These are phyloP conservation scores for Phytophthora agathidicida DNA, from an alignment of 352 stramenopile species.

Conservation along the genomic window DNA sequence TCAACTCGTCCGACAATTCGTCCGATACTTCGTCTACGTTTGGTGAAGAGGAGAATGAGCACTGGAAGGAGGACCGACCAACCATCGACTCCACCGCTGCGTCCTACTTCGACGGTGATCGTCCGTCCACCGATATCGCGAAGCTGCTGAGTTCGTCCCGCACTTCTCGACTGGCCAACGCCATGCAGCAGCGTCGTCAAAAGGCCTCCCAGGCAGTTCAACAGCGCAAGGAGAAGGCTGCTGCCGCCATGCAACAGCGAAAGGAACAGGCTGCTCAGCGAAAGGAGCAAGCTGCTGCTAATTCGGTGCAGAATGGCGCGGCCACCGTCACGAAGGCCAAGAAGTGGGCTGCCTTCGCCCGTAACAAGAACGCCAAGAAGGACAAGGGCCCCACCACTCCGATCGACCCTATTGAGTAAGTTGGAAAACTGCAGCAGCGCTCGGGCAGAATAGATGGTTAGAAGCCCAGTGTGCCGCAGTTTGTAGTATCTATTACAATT, in stretches of 20 bases:
- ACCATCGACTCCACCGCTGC: constrained; percentile 29
- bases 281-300: constrained; percentile 9
- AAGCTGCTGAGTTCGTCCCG: constrained; percentile 41
- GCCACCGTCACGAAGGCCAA: constrained; percentile 36
- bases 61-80: constrained; percentile 40
- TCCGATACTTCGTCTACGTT: constrained; percentile 40
- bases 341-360: constrained; percentile 35
- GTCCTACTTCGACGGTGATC: constrained; percentile 49
- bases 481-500: constrained; percentile 41
- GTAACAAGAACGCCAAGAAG: constrained; percentile 28
- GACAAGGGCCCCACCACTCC: constrained; percentile 23
- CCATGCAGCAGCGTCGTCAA: constrained; percentile 43
- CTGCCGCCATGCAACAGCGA: constrained; percentile 31
- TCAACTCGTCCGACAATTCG: constrained; percentile 45
- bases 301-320: constrained; percentile 16
- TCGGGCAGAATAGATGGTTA: constrained; percentile 20
- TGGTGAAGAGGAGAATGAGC: constrained; percentile 35
- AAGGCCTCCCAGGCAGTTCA: constrained; percentile 35
- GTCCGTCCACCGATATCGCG: constrained; percentile 50
- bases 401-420: constrained; percentile 34
- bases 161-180: constrained; percentile 33
- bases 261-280: constrained; percentile 18
- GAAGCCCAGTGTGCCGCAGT: constrained; percentile 7
- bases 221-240: constrained; percentile 36
- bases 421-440: constrained; percentile 12